phyloP scores from a whole-genome alignment of 2,329 filamentous ascomycete genomes.

The Penicillium sp. region DNA sequence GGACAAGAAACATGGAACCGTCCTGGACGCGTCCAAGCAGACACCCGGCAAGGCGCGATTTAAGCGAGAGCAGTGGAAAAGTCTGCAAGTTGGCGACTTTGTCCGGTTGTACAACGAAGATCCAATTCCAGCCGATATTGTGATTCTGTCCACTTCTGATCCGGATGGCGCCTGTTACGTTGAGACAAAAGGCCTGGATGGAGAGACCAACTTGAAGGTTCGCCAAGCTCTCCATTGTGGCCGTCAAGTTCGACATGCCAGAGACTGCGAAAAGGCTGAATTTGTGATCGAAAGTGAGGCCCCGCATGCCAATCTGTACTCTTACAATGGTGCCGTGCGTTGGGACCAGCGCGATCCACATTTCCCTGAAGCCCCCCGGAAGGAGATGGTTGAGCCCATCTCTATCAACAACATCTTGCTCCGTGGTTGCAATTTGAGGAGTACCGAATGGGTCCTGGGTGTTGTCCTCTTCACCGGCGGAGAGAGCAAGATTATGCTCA shows the following conservation, averaged over 20 bases:
- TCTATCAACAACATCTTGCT: slow-evolving; percentile 93
- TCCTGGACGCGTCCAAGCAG: slow-evolving; percentile 70
- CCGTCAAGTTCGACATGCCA: slow-evolving; percentile 76
- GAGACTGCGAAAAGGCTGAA: slow-evolving; percentile 84
- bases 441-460: slow-evolving; percentile 93
- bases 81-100: slow-evolving; percentile 90
- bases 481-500: slow-evolving; percentile 99
- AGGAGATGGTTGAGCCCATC: slow-evolving; percentile 86
- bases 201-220: slow-evolving; percentile 96
- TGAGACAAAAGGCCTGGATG: slow-evolving; percentile 96
- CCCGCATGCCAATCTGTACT: slow-evolving; percentile 90
- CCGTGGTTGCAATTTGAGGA: slow-evolving; percentile 87
- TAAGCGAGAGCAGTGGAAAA: slow-evolving; percentile 94
- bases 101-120: slow-evolving; percentile 95
- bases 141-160: slow-evolving; percentile 90
- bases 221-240: slow-evolving; percentile 86
- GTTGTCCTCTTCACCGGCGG: slow-evolving; percentile 92
- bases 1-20: slow-evolving; percentile 56
- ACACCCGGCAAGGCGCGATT: slow-evolving; percentile 73
- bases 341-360: slow-evolving; percentile 74
- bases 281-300: slow-evolving; percentile 88
- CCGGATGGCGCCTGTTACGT: slow-evolving; percentile 93
- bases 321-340: slow-evolving; percentile 84
- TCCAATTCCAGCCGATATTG: slow-evolving; percentile 87
- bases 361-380: slow-evolving; percentile 59